Conservation (phyloP, 208 protist species). For the Leishmania guyanensis region DNA sequence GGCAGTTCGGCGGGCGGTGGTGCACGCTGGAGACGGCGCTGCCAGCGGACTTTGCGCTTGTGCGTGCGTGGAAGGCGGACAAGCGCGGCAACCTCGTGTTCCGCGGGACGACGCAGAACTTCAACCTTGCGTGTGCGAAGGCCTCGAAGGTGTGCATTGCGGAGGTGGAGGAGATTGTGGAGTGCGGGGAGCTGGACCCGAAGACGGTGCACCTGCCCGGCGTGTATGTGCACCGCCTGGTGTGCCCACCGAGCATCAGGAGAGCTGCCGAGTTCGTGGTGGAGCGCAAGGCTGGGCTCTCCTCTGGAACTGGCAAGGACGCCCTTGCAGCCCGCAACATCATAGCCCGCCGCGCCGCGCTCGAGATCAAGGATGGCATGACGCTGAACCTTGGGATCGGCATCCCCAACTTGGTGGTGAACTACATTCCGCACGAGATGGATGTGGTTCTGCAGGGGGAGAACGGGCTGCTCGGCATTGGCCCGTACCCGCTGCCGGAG, state of each 20-base stretch:
- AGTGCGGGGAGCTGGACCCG: slow-evolving; percentile 81
- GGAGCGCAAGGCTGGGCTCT: slow-evolving; percentile 5
- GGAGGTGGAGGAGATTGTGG: slow-evolving; percentile 95
- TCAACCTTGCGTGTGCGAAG: slow-evolving; percentile 86
- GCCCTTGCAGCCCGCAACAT: slow-evolving; percentile 19
- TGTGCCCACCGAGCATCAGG: slow-evolving; percentile 30
- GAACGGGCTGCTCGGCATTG: slow-evolving; percentile 87
- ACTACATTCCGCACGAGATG: slow-evolving; percentile 74
- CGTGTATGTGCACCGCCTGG: slow-evolving; percentile 90
- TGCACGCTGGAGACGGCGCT: slow-evolving; percentile 92
- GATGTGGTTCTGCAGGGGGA: slow-evolving; percentile 86
- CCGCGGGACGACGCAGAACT: slow-evolving; percentile 91
- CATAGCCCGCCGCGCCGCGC: slow-evolving; percentile 88
- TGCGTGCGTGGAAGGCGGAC: slow-evolving; percentile 94
- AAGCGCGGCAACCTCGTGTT: slow-evolving; percentile 62
- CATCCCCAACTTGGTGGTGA: slow-evolving; percentile 91
- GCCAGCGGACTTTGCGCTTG: slow-evolving; percentile 85
- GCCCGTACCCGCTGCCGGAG: slow-evolving; percentile 82
- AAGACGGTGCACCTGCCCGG: slow-evolving; percentile 89
- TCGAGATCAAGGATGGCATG: slow-evolving; percentile 95
- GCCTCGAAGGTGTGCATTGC: slow-evolving; percentile 90
- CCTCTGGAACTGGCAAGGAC: slow-evolving; percentile 13
- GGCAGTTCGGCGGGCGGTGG: slow-evolving; percentile 75
- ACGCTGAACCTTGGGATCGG: slow-evolving; percentile 95
- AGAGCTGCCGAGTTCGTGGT: slow-evolving; percentile 23